A percentile compares a stretch with the other conserved stretches of the same genome.
These are phyloP conservation scores for Podila verticillata DNA, from an alignment of 192 early-diverging fungal genomes.

Conservation along the genomic window DNA sequence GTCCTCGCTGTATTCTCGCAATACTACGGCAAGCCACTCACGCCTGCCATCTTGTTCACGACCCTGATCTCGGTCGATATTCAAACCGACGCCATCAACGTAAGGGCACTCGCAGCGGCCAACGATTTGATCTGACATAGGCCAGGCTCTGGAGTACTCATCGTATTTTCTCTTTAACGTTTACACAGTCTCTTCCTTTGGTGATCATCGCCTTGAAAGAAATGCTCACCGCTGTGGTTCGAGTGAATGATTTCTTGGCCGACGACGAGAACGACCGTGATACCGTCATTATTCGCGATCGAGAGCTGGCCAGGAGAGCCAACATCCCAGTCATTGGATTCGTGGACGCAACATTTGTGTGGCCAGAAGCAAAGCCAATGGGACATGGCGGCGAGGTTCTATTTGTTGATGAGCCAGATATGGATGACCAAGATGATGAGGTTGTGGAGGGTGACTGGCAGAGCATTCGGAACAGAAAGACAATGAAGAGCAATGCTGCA, in stretches of 20 bases:
- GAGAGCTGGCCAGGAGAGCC: conserved; percentile 42
- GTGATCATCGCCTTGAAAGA: conserved; percentile 26
- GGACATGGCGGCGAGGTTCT: conserved; percentile 2
- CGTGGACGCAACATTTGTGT: conserved; percentile 40
- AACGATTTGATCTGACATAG: not conserved
- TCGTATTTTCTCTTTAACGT: not conserved
- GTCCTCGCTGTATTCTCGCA: conserved; percentile 22
- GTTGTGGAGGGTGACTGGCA: not conserved
- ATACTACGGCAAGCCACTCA: conserved; percentile 27
- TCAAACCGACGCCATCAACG: conserved; percentile 43
- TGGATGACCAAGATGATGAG: conserved; percentile 8
- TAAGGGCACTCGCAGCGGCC: conserved; percentile 5
- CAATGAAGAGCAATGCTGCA: not conserved
- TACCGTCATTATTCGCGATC: conserved; percentile 35
- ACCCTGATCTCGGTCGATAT: conserved; percentile 35
- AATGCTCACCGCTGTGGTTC: conserved; percentile 35
- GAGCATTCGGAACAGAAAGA: not conserved
- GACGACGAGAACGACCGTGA: conserved; percentile 50
- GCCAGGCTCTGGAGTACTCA: not conserved
- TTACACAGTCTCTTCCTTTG: conserved; percentile 17
- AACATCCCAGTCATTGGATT: conserved; percentile 49
- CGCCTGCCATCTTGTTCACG: conserved; percentile 37
- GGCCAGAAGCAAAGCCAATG: conserved; percentile 26
- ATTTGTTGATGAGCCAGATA: conserved; percentile 44
- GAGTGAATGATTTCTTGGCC: conserved; percentile 39